Evolutionary conservation across 1,284 basidiomycete genomes (phyloP), one percentile per base, ranked within the genome.

Genomic region (Apiotrichum veenhuisii): DNA sequence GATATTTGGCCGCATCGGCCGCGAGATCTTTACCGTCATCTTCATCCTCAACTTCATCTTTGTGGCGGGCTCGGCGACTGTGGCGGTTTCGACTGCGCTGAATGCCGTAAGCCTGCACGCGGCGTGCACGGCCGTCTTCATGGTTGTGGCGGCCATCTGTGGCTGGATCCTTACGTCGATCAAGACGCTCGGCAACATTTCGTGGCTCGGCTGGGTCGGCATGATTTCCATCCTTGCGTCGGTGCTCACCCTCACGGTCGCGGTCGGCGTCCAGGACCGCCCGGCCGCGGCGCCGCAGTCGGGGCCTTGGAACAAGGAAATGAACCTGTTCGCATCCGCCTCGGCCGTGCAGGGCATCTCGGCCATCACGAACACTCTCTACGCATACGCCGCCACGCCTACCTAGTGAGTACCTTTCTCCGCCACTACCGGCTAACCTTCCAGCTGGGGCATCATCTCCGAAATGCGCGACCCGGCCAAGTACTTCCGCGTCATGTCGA

Each of bases 381-480:
- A n/a, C n/a, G n/a, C n/a, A n/a, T n/a, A n/a, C n/a, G n/a, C n/a
- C n/a, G n/a, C n/a, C n/a, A n/a, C n/a, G n/a, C n/a, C n/a, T n/a
- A n/a, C n/a, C n/a, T n/a, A n/a, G n/a, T n/a, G n/a, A n/a, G n/a
- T n/a, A n/a, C n/a, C n/a, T n/a, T n/a, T n/a, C n/a, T n/a, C n/a
- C n/a, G n/a, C n/a, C n/a, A n/a, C n/a, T n/a, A 64, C 66, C 8
- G 66, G 61, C 3, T 61, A 66, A 3, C 65, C 65, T 0, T 36
- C 50, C 62, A 67, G 62, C 54, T 63, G 71, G 26, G 57, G 60
- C 22, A 57, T 74, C 50, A 62, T 74, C 17, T 64, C 74, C 23
- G 78, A 80, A 60, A 77, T 80, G 77, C 53, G 64, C 25, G 45
- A 59, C 36, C 61, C 57, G 2, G 37, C 34, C 23, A 50, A 64